Evolutionary conservation across 768 basidiomycete species (phyloP), one percentile per base, ranked within the genome.

Genomic region (Macrolepiota dolichaula): DNA sequence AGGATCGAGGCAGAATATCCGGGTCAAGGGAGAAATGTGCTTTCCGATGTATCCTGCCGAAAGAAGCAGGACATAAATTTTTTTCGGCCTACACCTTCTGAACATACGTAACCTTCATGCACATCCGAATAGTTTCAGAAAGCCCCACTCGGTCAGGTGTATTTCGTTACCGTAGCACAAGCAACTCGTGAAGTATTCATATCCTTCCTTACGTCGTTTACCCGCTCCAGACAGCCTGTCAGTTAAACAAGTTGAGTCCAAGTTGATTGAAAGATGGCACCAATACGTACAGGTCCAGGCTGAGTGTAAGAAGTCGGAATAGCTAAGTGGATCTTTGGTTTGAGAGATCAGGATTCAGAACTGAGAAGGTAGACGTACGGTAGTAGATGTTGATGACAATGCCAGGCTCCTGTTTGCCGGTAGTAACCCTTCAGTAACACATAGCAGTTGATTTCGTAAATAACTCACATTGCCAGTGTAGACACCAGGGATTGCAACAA

Each of bases 401-500:
- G 22, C 66, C 65, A 22, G 66, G 61, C 46, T 67, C 65, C 63
- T 66, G 47, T 49, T 49, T 12, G 13, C 13, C 22, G 7, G 19
- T 27, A 24, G 13, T 24, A 1, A 13, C 47, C 22, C 12, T 24
- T 49, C 9, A 49, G 11, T 27, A 49, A 13, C 19, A 10, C n/a
- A 27, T 12, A 49, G 11, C 37, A n/a, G 27, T n/a, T 7, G 36
- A 49, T 24, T n/a, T 29, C 15, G 19, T 6, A 42, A 51, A 44
- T 4, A 11, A 62, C 65, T 51, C 57, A 70, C 71, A 38, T 64
- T 62, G 17, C 71, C 71, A 11, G 67, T 69, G 63, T 72, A 72
- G 44, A 72, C 67, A 15, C 71, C 71, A 24, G 71, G 69, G 44
- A 72, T 72, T 38, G 71, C 56, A 27, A 72, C 71, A 12, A 68